Evolutionary conservation across 2,329 filamentous ascomycete genomes (phyloP).

Genomic region (Neonectria ditissima): DNA sequence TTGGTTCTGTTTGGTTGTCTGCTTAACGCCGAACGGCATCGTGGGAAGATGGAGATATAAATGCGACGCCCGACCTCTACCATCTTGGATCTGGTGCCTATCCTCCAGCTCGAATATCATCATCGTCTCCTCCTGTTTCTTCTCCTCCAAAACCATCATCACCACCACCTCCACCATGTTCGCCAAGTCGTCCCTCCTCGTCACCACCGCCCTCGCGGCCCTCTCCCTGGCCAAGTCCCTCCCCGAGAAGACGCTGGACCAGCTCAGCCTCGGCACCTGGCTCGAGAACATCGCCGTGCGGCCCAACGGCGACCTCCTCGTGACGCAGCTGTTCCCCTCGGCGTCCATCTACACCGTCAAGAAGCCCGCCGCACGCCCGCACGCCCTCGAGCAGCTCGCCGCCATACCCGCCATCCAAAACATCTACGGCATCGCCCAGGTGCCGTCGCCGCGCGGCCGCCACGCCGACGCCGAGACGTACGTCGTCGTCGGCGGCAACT

Average conservation of each 20-base stretch:
- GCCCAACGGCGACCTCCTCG: slow-evolving; percentile 33
- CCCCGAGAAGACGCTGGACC: slow-evolving; percentile 22
- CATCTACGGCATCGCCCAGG: slow-evolving; percentile 31
- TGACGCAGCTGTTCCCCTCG: slow-evolving; percentile 30
- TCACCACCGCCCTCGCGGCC: slow-evolving; percentile 7
- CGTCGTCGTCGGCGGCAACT: slow-evolving; percentile 36
- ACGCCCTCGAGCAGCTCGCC: slow-evolving; percentile 29
- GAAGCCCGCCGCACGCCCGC: slow-evolving; percentile 12
- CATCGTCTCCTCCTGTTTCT: neutral
- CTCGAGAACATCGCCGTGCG: slow-evolving; percentile 38
- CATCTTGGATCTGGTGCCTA: neutral
- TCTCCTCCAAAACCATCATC: neutral
- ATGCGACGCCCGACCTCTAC: neutral
- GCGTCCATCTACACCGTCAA: slow-evolving; percentile 32
- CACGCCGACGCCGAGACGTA: slow-evolving; percentile 21
- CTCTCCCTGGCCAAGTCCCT: slow-evolving; percentile 24
- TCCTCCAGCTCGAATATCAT: neutral
- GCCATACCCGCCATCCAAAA: slow-evolving; percentile 32
- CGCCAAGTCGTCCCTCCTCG: slow-evolving; percentile 9
- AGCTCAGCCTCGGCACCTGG: slow-evolving; percentile 32
- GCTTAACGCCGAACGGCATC: neutral
- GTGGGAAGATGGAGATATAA: neutral
- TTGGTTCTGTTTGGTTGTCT: neutral
- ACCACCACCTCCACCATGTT: slow-evolving; percentile 22
- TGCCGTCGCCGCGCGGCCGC: neutral